phyloP scores from a whole-genome alignment of 495 filamentous ascomycete species.

The Letharia columbiana region DNA sequence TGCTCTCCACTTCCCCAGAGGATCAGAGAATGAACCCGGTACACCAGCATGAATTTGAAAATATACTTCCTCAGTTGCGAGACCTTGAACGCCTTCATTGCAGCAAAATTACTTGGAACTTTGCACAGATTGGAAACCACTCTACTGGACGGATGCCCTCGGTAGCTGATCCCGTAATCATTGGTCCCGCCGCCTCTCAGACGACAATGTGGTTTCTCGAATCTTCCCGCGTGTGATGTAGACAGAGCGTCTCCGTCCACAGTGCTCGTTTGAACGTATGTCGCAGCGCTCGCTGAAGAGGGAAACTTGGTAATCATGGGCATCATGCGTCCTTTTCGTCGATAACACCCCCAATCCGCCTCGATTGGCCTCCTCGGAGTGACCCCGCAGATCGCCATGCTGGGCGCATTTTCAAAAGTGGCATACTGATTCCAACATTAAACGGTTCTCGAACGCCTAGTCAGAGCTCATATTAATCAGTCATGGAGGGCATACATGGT shows the following conservation, averaged over 20 bases:
- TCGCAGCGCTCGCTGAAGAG: background rate
- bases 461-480: background rate
- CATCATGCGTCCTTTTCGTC: background rate
- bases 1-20: background rate
- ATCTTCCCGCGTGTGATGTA: background rate
- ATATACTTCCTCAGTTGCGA: background rate
- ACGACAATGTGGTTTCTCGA: background rate
- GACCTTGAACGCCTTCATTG: background rate
- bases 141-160: background rate
- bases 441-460: background rate
- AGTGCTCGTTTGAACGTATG: background rate
- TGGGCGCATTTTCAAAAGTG: background rate
- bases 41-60: background rate
- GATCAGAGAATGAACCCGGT: background rate
- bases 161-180: slow-evolving; percentile 14
- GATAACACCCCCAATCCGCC: background rate
- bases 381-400: slow-evolving; percentile 19
- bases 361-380: slow-evolving; percentile 10
- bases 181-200: background rate
- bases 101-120: background rate
- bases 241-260: background rate
- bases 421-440: background rate
- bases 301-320: background rate
- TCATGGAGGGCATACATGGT: slow-evolving; percentile 55
- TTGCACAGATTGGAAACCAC: too few species aligned